These are phyloP conservation scores for Aspergillus sp. DNA, from an alignment of 2,329 filamentous ascomycete species.

Conservation along the genomic window DNA sequence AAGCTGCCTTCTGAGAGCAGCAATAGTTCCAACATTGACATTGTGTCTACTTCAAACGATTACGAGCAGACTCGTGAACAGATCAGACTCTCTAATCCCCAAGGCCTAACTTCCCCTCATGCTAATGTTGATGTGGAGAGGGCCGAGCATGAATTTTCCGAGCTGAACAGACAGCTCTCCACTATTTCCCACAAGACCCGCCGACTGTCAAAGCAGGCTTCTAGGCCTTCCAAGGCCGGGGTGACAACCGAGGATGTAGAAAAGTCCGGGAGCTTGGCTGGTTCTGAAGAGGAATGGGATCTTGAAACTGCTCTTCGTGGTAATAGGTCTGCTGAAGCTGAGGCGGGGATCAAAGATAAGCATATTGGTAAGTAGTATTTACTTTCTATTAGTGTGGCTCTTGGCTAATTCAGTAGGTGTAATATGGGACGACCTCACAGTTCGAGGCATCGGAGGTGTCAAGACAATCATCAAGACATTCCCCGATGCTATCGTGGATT, in stretches of 20 bases:
- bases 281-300: constrained; percentile 61
- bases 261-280: constrained; percentile 43
- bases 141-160: constrained; percentile 40
- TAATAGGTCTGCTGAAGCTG: constrained; percentile 64
- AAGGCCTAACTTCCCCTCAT: constrained; percentile 27
- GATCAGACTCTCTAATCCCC: constrained; percentile 24
- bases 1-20: too few relatives aligned
- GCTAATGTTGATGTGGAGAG: constrained; percentile 43
- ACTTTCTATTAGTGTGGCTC: background rate
- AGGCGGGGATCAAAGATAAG: constrained; percentile 76
- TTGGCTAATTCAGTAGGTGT: constrained; percentile 46
- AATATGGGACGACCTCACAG: constrained; percentile 72
- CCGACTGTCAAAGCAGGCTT: constrained; percentile 29
- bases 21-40: too few relatives aligned
- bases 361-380: constrained; percentile 51
- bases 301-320: constrained; percentile 70
- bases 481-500: constrained; percentile 69
- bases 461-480: constrained; percentile 72
- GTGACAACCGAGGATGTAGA: constrained; percentile 46
- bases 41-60: background rate
- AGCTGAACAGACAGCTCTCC: constrained; percentile 36
- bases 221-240: constrained; percentile 20
- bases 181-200: constrained; percentile 32
- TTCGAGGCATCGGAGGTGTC: constrained; percentile 68
- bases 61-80: constrained; percentile 28